Evolutionary conservation across 2,329 filamentous ascomycete species (phyloP), one percentile per base, ranked within the genome.

Genomic region (Penicillium digitatum): DNA sequence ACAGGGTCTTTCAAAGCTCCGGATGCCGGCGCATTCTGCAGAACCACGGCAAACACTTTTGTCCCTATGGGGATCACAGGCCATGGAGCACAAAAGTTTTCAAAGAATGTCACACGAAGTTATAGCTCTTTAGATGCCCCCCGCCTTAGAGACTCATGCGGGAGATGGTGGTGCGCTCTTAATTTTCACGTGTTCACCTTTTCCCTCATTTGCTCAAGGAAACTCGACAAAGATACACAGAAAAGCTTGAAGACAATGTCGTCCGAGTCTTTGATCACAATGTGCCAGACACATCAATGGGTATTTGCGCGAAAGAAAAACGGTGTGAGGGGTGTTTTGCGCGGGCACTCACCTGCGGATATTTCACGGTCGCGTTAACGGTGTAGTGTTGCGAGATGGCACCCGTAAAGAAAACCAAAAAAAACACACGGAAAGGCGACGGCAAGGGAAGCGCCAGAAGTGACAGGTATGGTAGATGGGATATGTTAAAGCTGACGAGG

Each of bases 291-390:
- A 31, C 14, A 24, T 3, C 12, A 29, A 40, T 27, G 22, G 40
- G 32, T 4, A 38, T 37, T 52, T 48, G 50, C 37, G 37, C 45
- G 26, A 44, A 42, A 35, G 39, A 12, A 54, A 50, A 50, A 51
- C 52, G 42, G 29, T 14, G 27, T 43, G 62, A 59, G 57, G 57
- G 57, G 55, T 20, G 52, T 40, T 49, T 46, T 51, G 57, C 48
- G 42, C 55, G 20, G 40, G 34, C 40, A 60, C 63, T 64, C 61
- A 65, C 63, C 39, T 53, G 31, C 34, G 34, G 20, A 29, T 43
- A 42, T 26, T 39, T 34, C 31, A 46, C 38, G 46, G 45, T 40
- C 39, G 27, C 44, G 31, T 47, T 20, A 24, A 20, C 14, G 27
- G n/a, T n/a, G 18, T 34, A 27, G 26, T 16, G 29, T 29, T 12